Conservation (phyloP, 768 basidiomycete species). For the Mycena pura region DNA sequence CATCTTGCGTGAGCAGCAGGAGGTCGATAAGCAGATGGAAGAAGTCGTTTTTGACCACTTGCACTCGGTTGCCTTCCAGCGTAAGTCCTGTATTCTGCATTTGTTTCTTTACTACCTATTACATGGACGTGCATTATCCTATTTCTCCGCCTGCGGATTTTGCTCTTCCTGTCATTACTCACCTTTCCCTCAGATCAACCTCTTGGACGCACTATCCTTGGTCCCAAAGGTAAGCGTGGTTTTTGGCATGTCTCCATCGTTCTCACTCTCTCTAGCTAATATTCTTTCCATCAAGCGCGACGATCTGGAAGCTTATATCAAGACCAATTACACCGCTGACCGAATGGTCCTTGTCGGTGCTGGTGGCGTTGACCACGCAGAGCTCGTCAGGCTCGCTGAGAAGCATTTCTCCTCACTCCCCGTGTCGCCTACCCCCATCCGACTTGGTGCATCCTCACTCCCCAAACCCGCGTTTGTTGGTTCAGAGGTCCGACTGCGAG, state of each 20-base stretch:
- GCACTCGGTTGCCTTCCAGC: conserved; percentile 95
- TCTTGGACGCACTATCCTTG: conserved; percentile 96
- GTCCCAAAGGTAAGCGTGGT: conserved; percentile 71
- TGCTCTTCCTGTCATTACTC: not conserved
- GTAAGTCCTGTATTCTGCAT: conserved; percentile 55
- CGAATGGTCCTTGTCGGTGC: conserved; percentile 99
- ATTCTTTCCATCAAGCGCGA: conserved; percentile 94
- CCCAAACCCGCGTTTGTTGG: conserved; percentile 86
- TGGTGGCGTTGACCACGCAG: conserved; percentile 91
- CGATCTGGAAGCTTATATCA: conserved; percentile 90
- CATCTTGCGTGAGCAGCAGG: conserved; percentile 96
- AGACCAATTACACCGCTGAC: conserved; percentile 98
- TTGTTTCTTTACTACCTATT: too few relatives aligned
- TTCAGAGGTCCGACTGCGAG: conserved; percentile 93
- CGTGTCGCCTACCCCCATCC: conserved; percentile 85
- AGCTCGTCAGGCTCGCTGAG: conserved; percentile 94
- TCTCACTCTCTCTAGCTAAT: conserved; percentile 55
- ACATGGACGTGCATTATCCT: too few relatives aligned
- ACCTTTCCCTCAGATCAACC: conserved; percentile 72
- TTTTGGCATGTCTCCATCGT: not conserved
- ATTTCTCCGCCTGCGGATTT: too few relatives aligned
- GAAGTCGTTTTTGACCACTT: conserved; percentile 99
- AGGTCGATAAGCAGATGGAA: conserved; percentile 98
- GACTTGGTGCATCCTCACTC: conserved; percentile 81
- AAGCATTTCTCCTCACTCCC: conserved; percentile 92